Conservation (phyloP, 495 filamentous ascomycete genomes). For the Copromyces sp. region DNA sequence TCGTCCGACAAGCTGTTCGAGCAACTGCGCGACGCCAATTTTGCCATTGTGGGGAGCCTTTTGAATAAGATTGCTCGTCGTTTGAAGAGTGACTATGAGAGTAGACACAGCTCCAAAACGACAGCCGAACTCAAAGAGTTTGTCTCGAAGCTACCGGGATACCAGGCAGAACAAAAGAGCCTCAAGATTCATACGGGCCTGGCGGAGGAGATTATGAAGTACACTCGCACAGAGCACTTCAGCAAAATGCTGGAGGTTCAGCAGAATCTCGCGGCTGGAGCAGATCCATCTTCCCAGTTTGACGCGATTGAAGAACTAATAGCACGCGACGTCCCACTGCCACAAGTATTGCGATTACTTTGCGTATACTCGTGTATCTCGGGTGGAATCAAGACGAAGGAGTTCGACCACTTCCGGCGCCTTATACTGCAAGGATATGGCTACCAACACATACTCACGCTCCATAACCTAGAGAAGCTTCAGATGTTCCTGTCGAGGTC, state of each 20-base stretch:
- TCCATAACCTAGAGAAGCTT: conserved; percentile 83
- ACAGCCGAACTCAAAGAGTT: conserved; percentile 86
- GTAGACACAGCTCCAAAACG: conserved; percentile 77
- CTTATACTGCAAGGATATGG: conserved; percentile 88
- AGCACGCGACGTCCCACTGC: conserved; percentile 67
- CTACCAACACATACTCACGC: conserved; percentile 83
- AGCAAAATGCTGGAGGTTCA: conserved; percentile 83
- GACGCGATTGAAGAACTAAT: conserved; percentile 90
- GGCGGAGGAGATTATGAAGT: conserved; percentile 88
- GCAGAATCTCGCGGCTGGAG: conserved; percentile 87
- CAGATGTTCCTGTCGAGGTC: conserved; percentile 66
- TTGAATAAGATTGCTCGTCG: conserved; percentile 87
- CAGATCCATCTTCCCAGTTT: conserved; percentile 79
- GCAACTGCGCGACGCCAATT: conserved; percentile 85
- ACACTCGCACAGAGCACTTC: conserved; percentile 81
- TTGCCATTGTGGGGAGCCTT: conserved; percentile 81
- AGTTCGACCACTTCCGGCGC: conserved; percentile 81
- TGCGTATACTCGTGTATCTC: conserved; percentile 87
- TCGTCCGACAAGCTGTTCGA: conserved; percentile 82
- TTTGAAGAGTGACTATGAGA: conserved; percentile 77
- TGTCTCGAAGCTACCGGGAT: conserved; percentile 80
- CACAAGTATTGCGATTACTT: conserved; percentile 70
- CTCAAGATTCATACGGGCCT: conserved; percentile 84
- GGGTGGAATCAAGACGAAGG: conserved; percentile 75
- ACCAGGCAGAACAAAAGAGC: conserved; percentile 88